phyloP scores from a whole-genome alignment of 148 eudicot genomes.

The Spergularia bocconei region DNA sequence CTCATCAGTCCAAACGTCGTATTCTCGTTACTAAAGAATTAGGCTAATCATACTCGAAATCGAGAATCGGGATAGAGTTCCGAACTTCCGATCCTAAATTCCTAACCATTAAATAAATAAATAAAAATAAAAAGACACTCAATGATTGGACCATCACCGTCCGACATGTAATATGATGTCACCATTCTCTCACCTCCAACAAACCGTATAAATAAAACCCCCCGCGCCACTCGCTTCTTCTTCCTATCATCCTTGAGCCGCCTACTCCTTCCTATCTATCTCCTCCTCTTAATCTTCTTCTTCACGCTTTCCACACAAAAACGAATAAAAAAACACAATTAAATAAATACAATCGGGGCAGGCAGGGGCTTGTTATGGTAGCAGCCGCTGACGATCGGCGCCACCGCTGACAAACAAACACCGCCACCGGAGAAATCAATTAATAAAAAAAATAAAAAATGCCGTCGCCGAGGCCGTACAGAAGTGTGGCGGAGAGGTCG shows the following conservation, averaged over 20 bases:
- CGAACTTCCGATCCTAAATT: background rate
- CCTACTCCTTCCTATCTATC: no score
- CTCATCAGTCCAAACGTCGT: no score
- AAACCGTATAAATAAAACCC: constrained; percentile 10
- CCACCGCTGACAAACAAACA: background rate
- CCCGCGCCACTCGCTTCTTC: no score
- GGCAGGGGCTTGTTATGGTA: no score
- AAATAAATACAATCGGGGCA: no score
- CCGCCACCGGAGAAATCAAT: background rate
- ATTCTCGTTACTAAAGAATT: background rate
- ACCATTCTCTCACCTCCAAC: background rate
- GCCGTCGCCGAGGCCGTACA: constrained; percentile 44
- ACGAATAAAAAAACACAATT: background rate
- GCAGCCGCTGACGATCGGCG: constrained; percentile 24
- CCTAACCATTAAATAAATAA: no score
- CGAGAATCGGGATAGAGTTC: no score
- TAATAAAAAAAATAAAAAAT: constrained; percentile 5
- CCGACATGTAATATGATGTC: background rate
- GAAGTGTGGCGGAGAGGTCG: constrained; percentile 38
- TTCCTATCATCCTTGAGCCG: no score
- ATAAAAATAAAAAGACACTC: no score
- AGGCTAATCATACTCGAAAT: background rate
- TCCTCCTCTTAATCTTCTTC: background rate
- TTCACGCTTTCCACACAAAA: background rate
- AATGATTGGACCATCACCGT: constrained; percentile 10